phyloP scores from a whole-genome alignment of 768 basidiomycete genomes.

The Suillus paluster region DNA sequence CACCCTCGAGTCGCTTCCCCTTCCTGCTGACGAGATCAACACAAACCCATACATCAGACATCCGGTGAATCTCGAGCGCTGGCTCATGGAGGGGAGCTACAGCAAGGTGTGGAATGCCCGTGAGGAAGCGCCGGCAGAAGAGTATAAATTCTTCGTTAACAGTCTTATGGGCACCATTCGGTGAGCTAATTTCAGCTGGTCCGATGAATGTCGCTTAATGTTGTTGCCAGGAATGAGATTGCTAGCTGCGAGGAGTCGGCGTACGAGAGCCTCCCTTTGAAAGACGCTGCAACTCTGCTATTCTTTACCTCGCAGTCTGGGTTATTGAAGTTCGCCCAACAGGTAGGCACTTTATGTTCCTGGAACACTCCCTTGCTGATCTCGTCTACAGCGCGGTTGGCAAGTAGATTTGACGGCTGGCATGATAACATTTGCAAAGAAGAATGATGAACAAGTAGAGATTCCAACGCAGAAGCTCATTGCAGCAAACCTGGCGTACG shows the following conservation, averaged over 20 bases:
- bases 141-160: slow-evolving; percentile 94
- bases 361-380: neutral
- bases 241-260: slow-evolving; percentile 95
- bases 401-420: slow-evolving; percentile 73
- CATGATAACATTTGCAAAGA: slow-evolving; percentile 78
- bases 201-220: slow-evolving; percentile 11
- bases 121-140: slow-evolving; percentile 89
- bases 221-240: slow-evolving; percentile 80
- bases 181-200: slow-evolving; percentile 44
- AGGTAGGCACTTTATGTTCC: slow-evolving; percentile 50
- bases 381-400: slow-evolving; percentile 72
- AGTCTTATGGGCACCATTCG: slow-evolving; percentile 93
- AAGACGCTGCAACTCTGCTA: slow-evolving; percentile 87
- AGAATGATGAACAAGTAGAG: slow-evolving; percentile 80
- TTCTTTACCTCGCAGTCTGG: slow-evolving; percentile 90
- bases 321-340: slow-evolving; percentile 77
- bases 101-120: slow-evolving; percentile 97
- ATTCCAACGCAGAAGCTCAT: slow-evolving; percentile 89
- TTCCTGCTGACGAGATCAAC: slow-evolving; percentile 66
- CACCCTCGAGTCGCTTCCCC: slow-evolving; percentile 85
- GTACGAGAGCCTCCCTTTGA: slow-evolving; percentile 87
- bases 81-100: slow-evolving; percentile 99
- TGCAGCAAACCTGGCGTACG: slow-evolving; percentile 75
- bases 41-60: slow-evolving; percentile 79
- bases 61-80: slow-evolving; percentile 90